Conservation (phyloP, 164 flowering plant genomes). For the Amborella trichopoda region DNA sequence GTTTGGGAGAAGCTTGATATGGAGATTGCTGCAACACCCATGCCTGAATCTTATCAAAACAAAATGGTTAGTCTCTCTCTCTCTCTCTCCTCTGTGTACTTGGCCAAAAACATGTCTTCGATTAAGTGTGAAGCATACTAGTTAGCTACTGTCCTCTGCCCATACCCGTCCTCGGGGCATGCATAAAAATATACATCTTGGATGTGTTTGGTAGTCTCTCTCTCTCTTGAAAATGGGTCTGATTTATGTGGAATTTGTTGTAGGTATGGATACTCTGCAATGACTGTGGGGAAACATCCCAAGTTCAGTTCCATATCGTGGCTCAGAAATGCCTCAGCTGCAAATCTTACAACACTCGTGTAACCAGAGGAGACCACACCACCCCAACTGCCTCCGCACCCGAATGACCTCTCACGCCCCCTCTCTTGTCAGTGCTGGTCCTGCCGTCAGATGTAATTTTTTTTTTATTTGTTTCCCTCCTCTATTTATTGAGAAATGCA, state of each 20-base stretch:
- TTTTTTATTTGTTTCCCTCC: too few relatives aligned
- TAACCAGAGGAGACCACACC: conserved; percentile 42
- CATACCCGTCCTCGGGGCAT: background rate
- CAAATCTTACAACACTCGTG: conserved; percentile 84
- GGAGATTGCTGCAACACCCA: conserved; percentile 84
- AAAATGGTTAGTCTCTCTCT: conserved; percentile 35
- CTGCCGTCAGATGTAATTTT: too few relatives aligned
- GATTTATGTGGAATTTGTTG: background rate
- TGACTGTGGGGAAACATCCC: conserved; percentile 56
- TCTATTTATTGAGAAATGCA: too few relatives aligned
- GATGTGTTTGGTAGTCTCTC: background rate
- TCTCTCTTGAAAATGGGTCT: background rate
- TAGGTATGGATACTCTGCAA: conserved; percentile 85
- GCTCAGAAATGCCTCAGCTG: conserved; percentile 76
- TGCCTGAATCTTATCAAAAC: conserved; percentile 72
- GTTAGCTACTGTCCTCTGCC: background rate
- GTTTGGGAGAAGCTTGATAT: conserved; percentile 82
- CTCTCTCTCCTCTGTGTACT: background rate
- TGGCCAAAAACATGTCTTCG: too few relatives aligned
- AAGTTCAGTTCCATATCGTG: conserved; percentile 60
- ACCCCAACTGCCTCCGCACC: too few relatives aligned
- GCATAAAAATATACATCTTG: background rate
- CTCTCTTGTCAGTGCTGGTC: too few relatives aligned
- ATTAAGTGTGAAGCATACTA: background rate
- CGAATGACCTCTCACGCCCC: too few relatives aligned